phyloP scores from a whole-genome alignment of 331 rosid species.

The Acacia pycnantha region DNA sequence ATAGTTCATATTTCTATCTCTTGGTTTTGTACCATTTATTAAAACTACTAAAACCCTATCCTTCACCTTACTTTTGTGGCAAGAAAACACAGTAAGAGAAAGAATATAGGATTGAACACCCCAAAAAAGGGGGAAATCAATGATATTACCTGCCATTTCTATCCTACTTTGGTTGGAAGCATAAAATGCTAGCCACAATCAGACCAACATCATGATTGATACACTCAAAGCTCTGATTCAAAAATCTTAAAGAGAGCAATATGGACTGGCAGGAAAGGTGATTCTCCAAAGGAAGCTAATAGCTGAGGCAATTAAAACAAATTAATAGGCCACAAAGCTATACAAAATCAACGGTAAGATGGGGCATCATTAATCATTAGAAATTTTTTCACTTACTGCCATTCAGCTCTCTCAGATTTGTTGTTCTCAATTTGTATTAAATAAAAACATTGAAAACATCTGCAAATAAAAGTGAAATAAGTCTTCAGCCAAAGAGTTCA shows the following conservation, averaged over 20 bases:
- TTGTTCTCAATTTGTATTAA: background rate
- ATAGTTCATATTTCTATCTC: background rate
- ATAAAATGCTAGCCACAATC: too few relatives aligned
- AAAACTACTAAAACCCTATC: too few relatives aligned
- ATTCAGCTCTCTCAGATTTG: conserved; percentile 6
- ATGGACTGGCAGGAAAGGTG: conserved; percentile 18
- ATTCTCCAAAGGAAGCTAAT: conserved; percentile 29
- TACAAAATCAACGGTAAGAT: background rate
- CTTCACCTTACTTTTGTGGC: too few relatives aligned
- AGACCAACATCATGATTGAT: too few relatives aligned
- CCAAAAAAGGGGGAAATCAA: too few relatives aligned
- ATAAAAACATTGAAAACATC: conserved; percentile 8
- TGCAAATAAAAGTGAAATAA: background rate
- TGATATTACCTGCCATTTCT: too few relatives aligned
- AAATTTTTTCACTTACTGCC: conserved; percentile 21
- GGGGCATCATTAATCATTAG: background rate
- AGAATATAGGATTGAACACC: too few relatives aligned
- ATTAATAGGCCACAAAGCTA: background rate
- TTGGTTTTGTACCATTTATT: background rate
- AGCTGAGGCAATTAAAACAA: conserved; percentile 17
- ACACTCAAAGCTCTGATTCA: conserved; percentile 22
- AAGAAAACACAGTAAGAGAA: too few relatives aligned
- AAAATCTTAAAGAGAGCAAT: conserved; percentile 22
- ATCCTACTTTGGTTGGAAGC: too few relatives aligned
- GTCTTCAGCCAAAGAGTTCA: background rate